Evolutionary conservation across 345 rosid species (phyloP), one percentile per base, ranked within the genome.

Genomic region (Linum tenue): DNA sequence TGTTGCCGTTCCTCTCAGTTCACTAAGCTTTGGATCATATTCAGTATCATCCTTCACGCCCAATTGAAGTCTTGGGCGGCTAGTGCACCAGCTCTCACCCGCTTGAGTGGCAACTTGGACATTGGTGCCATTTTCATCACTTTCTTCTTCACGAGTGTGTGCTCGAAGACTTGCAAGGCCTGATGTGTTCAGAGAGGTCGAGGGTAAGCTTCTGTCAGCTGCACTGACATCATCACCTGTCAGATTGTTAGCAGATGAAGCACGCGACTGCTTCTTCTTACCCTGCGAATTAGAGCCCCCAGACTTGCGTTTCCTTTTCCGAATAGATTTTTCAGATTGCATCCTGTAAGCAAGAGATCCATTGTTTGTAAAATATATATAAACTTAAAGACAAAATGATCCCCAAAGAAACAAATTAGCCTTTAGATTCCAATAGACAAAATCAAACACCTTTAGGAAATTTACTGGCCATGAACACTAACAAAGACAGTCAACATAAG

Each of bases 21-120:
- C 97, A 64, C 87, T 89, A 55, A 84, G 94, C 71, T 86, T 95
- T 15, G 98, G 95, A 80, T 89, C 95, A 68, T 91, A 83, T 59
- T 91, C 96, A 56, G 69, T 74, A 70, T 82, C 90, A 57, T 83
- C 85, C 39, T 70, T 78, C 62, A 74, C 57, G 63, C 73, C 72
- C 53, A 67, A 62, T 37, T 55, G 66, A 67, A 65, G 75, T 39
- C 81, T 73, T 35, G 71, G 68, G 48, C 76, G 81, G 73, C 69
- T 67, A 10, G 64, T 55, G 39, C 76, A 66, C n/a, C 87, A 80
- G 72, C 77, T 84, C 70, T 77, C 78, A 16, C 55, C 71, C 70
- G 31, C 77, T 81, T 69, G 65, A 72, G 57, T 76, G 37, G 55
- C 58, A 64, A 74, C 31, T 22, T 55, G 76, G 64, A 59, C 59